Percentiles rank a stretch among this genome's conserved stretches.
phyloP scores from a whole-genome alignment of 345 rosid genomes.

The Pistacia integerrima region DNA sequence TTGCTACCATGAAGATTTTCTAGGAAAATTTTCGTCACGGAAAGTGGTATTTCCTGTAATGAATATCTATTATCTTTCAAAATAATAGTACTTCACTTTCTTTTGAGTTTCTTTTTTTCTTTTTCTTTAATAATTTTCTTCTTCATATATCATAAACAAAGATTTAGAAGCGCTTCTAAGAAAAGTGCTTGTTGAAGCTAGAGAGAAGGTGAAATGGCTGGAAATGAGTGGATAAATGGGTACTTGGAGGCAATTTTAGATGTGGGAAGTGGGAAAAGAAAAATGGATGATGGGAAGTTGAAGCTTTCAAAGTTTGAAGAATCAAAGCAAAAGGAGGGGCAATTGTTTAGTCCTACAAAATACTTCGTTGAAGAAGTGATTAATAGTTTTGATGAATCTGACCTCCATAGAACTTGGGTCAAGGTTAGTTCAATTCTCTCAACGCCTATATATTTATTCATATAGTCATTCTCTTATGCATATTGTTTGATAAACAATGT shows the following conservation, averaged over 20 bases:
- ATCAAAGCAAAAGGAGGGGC: slow-evolving; percentile 40
- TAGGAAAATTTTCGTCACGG: not conserved
- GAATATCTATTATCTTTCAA: no score
- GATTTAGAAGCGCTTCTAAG: no score
- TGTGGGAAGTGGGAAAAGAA: slow-evolving; percentile 56
- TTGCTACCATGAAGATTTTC: not conserved
- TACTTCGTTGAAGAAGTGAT: slow-evolving; percentile 90
- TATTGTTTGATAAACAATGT: not conserved
- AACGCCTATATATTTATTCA: not conserved
- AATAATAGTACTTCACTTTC: not conserved
- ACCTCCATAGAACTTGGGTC: slow-evolving; percentile 85
- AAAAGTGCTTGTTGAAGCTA: no score
- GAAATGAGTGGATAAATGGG: slow-evolving; percentile 91
- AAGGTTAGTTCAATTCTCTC: slow-evolving; percentile 44
- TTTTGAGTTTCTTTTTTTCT: not conserved
- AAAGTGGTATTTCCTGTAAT: not conserved
- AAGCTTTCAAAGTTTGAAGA: slow-evolving; percentile 52
- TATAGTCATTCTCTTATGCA: no score
- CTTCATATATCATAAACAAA: no score
- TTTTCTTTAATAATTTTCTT: not conserved
- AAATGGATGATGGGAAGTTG: slow-evolving; percentile 50
- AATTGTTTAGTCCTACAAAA: slow-evolving; percentile 70
- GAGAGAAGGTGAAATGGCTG: slow-evolving; percentile 51
- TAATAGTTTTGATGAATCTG: slow-evolving; percentile 82
- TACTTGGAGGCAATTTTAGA: slow-evolving; percentile 88